Evolutionary conservation across 768 basidiomycete genomes (phyloP).

Genomic region (Serpula lacrymans): DNA sequence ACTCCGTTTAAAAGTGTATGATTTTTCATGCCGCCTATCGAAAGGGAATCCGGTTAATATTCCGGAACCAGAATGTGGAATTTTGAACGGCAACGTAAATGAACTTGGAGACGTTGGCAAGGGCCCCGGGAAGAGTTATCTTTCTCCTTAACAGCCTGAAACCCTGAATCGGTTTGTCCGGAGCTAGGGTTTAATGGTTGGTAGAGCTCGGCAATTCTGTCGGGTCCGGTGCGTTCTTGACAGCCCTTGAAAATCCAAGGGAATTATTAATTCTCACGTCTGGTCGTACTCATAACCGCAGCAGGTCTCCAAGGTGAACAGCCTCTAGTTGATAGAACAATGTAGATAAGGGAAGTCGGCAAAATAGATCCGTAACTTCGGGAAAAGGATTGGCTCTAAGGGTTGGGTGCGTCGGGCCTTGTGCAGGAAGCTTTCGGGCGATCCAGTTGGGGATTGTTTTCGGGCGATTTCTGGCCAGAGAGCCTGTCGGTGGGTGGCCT

Average conservation of each 20-base stretch:
- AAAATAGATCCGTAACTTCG: conserved; percentile 82
- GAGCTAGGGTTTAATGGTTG: conserved; percentile 71
- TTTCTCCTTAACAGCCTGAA: conserved; percentile 72
- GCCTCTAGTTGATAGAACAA: conserved; percentile 79
- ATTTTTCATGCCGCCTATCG: conserved; percentile 64
- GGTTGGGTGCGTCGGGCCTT: conserved; percentile 76
- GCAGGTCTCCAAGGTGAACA: conserved; percentile 81
- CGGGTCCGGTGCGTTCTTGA: conserved; percentile 70
- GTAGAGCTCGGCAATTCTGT: conserved; percentile 71
- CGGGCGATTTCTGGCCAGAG: conserved; percentile 47
- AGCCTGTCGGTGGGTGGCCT: conserved; percentile 41
- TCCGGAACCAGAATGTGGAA: conserved; percentile 73
- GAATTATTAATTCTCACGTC: conserved; percentile 67
- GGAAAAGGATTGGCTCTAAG: conserved; percentile 80
- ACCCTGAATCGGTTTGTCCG: conserved; percentile 73
- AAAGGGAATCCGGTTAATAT: conserved; percentile 80
- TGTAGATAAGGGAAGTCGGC: conserved; percentile 80
- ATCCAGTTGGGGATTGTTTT: conserved; percentile 56
- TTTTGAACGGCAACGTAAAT: conserved; percentile 69
- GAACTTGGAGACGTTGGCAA: conserved; percentile 59
- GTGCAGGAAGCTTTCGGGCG: conserved; percentile 24
- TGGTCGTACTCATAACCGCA: conserved; percentile 78
- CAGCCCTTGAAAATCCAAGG: conserved; percentile 81
- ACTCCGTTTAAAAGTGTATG: conserved; percentile 66
- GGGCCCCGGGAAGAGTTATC: conserved; percentile 77